A percentile compares a stretch with the other conserved stretches of the same genome.
Evolutionary conservation across 139 green algal genomes (phyloP).

Genomic region (Micractinium conductrix): DNA sequence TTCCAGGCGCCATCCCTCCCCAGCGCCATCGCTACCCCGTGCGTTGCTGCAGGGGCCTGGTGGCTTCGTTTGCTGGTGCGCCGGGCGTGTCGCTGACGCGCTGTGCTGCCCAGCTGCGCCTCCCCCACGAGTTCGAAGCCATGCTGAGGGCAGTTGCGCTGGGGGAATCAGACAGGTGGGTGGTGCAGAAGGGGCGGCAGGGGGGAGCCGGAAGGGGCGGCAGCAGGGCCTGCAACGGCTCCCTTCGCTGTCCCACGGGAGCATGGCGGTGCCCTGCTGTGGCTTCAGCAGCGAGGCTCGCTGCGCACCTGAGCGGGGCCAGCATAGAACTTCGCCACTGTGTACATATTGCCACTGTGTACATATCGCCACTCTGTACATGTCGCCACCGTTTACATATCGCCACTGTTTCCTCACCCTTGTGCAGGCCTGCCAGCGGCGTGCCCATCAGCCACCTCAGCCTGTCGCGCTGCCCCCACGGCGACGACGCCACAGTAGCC

Average conservation of each 20-base stretch:
- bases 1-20: too few relatives aligned
- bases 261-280: too few relatives aligned
- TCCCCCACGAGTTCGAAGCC: constrained; percentile 10
- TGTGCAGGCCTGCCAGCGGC: constrained; percentile 14
- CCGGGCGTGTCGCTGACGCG: background rate
- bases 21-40: background rate
- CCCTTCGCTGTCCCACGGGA: too few relatives aligned
- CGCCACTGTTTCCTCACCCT: background rate
- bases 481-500: background rate
- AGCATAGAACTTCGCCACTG: too few relatives aligned
- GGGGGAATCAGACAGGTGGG: constrained; percentile 27
- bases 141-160: constrained; percentile 11
- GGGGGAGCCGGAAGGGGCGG: too few relatives aligned
- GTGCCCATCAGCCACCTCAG: background rate
- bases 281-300: too few relatives aligned
- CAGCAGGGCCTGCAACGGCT: too few relatives aligned
- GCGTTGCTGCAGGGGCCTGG: constrained; percentile 7
- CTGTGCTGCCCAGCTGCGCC: background rate
- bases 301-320: too few relatives aligned
- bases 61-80: constrained; percentile 2
- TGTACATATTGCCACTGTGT: too few relatives aligned
- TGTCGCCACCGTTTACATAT: too few relatives aligned
- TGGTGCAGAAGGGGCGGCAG: too few relatives aligned
- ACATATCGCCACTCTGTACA: too few relatives aligned
- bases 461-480: background rate